Evolutionary conservation across 1,139 yeast species (phyloP).

Genomic region (Debaryomycetaceae sp.): DNA sequence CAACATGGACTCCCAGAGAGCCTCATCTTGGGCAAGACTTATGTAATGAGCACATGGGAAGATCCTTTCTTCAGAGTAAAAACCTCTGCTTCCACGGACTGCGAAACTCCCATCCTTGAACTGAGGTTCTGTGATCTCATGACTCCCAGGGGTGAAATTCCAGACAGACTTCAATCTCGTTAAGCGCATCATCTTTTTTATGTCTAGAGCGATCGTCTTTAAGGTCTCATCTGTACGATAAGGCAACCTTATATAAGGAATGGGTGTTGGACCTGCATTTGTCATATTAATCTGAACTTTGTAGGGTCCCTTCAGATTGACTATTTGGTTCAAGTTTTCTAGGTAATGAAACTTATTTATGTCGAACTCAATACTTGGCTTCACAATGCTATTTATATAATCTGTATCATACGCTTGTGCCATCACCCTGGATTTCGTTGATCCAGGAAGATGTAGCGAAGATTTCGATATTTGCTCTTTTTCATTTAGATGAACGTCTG

Average conservation of each 20-base stretch:
- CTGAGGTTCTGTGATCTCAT: conserved; percentile 7
- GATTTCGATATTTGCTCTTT: conserved; percentile 4
- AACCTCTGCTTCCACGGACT: conserved; percentile 28
- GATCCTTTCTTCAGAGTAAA: conserved; percentile 24
- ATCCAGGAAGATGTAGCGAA: conserved; percentile 16
- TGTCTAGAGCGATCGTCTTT: conserved; percentile 28
- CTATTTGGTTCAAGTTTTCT: conserved; percentile 13
- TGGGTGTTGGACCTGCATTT: conserved; percentile 28
- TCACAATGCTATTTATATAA: conserved; percentile 31
- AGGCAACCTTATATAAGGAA: conserved; percentile 31
- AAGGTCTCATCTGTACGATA: conserved; percentile 15
- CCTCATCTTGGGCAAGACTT: conserved; percentile 27
- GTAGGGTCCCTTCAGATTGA: conserved; percentile 37
- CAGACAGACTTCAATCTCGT: conserved; percentile 25
- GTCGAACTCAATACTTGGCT: conserved; percentile 35
- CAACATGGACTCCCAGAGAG: conserved; percentile 33
- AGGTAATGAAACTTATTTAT: conserved; percentile 29
- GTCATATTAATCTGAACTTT: conserved; percentile 28
- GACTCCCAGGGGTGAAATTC: conserved; percentile 15
- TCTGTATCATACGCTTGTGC: conserved; percentile 30
- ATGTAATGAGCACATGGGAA: conserved; percentile 28
- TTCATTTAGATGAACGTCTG: conserved; percentile 2
- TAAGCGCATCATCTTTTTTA: conserved; percentile 27
- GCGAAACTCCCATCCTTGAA: conserved; percentile 25
- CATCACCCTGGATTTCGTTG: conserved; percentile 17